Conservation (phyloP, 1,284 basidiomycete species). For the Ceratobasidium sp. region DNA sequence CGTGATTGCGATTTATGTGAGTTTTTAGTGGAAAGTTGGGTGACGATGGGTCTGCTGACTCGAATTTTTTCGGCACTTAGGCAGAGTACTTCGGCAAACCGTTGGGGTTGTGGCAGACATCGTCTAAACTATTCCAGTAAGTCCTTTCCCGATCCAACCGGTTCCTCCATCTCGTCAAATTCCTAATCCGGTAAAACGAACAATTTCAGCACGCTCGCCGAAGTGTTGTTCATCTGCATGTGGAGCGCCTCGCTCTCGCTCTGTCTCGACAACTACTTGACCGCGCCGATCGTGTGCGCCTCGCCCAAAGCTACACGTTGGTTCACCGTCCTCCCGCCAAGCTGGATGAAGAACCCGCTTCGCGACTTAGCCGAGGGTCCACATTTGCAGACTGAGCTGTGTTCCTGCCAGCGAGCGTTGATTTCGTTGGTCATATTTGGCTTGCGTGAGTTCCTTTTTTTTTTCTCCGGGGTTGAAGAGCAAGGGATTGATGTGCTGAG, state of each 20-base stretch:
- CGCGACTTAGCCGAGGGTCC: slow-evolving; percentile 18
- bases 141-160: slow-evolving; percentile 6
- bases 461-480: too few species aligned
- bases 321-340: slow-evolving; percentile 73
- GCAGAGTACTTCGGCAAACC: slow-evolving; percentile 92
- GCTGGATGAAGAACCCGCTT: slow-evolving; percentile 57
- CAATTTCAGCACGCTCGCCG: slow-evolving; percentile 72
- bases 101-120: slow-evolving; percentile 89
- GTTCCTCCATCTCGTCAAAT: background rate
- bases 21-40: slow-evolving; percentile 53
- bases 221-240: slow-evolving; percentile 89
- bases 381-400: slow-evolving; percentile 49
- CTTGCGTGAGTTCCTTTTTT: slow-evolving; percentile 13
- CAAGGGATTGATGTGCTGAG: slow-evolving; percentile 82
- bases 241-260: slow-evolving; percentile 93
- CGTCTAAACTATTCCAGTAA: slow-evolving; percentile 77
- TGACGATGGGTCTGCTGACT: background rate
- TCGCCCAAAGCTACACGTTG: slow-evolving; percentile 71
- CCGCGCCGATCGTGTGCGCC: slow-evolving; percentile 83
- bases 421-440: slow-evolving; percentile 46
- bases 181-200: slow-evolving; percentile 6
- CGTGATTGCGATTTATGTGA: slow-evolving; percentile 82
- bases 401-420: slow-evolving; percentile 47
- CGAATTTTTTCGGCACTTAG: slow-evolving; percentile 58
- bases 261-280: slow-evolving; percentile 92